Conservation (phyloP, 2,329 filamentous ascomycete species). For the Neoscytalidium dimidiatum region DNA sequence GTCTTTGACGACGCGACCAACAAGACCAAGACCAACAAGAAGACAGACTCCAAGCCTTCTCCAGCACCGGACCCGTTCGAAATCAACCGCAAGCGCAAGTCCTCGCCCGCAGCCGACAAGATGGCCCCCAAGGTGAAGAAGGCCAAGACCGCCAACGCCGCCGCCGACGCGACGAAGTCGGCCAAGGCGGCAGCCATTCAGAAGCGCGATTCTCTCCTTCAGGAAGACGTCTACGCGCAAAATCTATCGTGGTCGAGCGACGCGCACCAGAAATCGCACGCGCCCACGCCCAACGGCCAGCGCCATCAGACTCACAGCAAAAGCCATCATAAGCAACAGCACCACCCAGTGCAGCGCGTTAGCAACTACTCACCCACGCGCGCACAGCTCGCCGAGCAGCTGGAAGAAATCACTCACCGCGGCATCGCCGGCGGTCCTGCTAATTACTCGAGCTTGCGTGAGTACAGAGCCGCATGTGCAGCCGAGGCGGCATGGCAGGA, state of each 20-base stretch:
- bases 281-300: not conserved
- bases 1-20: conserved; percentile 12
- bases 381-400: conserved; percentile 17
- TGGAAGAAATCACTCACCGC: conserved; percentile 17
- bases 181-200: conserved; percentile 2
- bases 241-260: not conserved
- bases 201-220: conserved; percentile 15
- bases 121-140: conserved; percentile 13
- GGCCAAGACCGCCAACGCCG: not conserved
- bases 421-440: conserved; percentile 14
- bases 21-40: conserved; percentile 11
- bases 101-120: conserved; percentile 5
- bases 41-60: not conserved
- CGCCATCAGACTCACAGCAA: not conserved
- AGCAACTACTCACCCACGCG: conserved; percentile 1
- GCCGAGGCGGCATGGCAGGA: conserved; percentile 20
- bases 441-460: not conserved
- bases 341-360: not conserved
- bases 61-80: not conserved
- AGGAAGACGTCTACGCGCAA: conserved; percentile 3
- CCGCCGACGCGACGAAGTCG: conserved; percentile 1
- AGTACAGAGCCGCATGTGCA: conserved; percentile 17
- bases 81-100: not conserved
- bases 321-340: not conserved
- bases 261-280: not conserved